A percentile compares a stretch with the other conserved stretches of the same genome.
phyloP scores from a whole-genome alignment of 495 filamentous ascomycete species.

The Acidomyces sp. region DNA sequence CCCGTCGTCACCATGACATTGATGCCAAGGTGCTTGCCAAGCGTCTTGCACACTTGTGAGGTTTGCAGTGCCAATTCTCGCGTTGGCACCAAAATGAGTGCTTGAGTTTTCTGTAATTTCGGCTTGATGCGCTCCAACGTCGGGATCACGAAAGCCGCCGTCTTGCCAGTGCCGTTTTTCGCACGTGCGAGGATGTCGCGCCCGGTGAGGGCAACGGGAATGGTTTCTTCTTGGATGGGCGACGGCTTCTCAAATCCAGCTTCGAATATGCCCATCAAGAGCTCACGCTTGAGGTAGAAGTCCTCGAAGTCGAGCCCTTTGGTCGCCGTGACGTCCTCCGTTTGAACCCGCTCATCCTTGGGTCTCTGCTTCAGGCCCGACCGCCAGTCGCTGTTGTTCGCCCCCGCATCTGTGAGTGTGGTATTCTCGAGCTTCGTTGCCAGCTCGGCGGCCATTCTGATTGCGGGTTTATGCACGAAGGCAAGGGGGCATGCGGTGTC shows the following conservation, averaged over 20 bases:
- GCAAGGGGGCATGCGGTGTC: too few species aligned
- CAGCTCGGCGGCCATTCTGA: slow-evolving; percentile 27
- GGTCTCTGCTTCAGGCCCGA: slow-evolving; percentile 60
- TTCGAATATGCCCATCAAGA: slow-evolving; percentile 98
- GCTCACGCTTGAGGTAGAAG: slow-evolving; percentile 81
- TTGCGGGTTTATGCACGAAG: too few species aligned
- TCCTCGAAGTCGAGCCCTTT: slow-evolving; percentile 97
- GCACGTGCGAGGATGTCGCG: slow-evolving; percentile 91
- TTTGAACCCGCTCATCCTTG: slow-evolving; percentile 82
- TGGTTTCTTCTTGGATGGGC: slow-evolving; percentile 97
- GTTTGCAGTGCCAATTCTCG: slow-evolving; percentile 97
- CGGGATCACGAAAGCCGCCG: slow-evolving; percentile 92
- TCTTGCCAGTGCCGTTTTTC: slow-evolving; percentile 98
- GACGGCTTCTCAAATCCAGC: slow-evolving; percentile 98
- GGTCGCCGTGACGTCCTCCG: slow-evolving; percentile 96
- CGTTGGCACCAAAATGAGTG: slow-evolving; percentile 89
- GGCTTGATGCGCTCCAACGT: slow-evolving; percentile 91
- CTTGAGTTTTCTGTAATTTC: slow-evolving; percentile 87
- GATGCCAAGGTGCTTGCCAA: slow-evolving; percentile 90
- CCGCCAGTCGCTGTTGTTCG: slow-evolving; percentile 60
- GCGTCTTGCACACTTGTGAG: slow-evolving; percentile 94
- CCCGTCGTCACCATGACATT: slow-evolving; percentile 99
- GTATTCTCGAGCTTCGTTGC: slow-evolving; percentile 38
- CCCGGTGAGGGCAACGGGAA: slow-evolving; percentile 88
- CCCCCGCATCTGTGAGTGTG: slow-evolving; percentile 53